Percentiles rank a stretch among this genome's conserved stretches.
Evolutionary conservation across 176 grass and related monocot genomes (phyloP).

Genomic region (Guadua angustifolia): DNA sequence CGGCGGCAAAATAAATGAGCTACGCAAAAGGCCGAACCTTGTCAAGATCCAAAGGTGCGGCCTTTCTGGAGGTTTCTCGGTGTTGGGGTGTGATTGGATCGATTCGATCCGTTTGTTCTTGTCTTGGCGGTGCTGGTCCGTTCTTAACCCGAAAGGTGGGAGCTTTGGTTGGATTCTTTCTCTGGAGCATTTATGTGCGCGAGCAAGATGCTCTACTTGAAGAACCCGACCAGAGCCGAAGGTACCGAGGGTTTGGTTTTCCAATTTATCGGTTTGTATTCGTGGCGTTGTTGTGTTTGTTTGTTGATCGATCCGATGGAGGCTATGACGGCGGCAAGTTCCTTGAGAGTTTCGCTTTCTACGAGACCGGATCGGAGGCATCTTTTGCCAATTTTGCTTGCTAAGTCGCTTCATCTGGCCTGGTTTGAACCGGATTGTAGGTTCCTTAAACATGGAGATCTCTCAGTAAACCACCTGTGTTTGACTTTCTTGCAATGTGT

Average conservation of each 20-base stretch:
- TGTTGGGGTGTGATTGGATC: conserved; percentile 26
- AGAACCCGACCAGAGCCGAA: conserved; percentile 52
- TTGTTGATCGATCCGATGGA: conserved; percentile 54
- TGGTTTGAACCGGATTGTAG: not conserved
- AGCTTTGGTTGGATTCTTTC: not conserved
- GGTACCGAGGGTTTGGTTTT: not conserved
- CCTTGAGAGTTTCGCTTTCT: conserved; percentile 92
- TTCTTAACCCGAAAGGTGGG: conserved; percentile 27
- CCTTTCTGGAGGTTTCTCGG: not conserved
- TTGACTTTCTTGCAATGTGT: conserved; percentile 1
- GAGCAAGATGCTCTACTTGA: conserved; percentile 60
- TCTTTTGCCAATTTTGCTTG: conserved; percentile 11
- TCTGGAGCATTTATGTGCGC: conserved; percentile 39
- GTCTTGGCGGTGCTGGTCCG: not conserved
- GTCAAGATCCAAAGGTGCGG: conserved; percentile 21
- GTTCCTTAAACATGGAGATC: conserved; percentile 29
- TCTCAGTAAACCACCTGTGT: not conserved
- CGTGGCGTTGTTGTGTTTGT: not conserved
- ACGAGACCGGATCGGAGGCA: conserved; percentile 88
- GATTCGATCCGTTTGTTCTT: conserved; percentile 33
- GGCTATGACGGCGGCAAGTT: conserved; percentile 57
- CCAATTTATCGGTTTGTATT: conserved; percentile 31
- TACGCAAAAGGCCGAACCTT: too few species aligned
- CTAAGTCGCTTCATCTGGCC: not conserved
- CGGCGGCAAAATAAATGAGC: too few species aligned